phyloP scores from a whole-genome alignment of 768 basidiomycete species.

The Naganishia randhawae region DNA sequence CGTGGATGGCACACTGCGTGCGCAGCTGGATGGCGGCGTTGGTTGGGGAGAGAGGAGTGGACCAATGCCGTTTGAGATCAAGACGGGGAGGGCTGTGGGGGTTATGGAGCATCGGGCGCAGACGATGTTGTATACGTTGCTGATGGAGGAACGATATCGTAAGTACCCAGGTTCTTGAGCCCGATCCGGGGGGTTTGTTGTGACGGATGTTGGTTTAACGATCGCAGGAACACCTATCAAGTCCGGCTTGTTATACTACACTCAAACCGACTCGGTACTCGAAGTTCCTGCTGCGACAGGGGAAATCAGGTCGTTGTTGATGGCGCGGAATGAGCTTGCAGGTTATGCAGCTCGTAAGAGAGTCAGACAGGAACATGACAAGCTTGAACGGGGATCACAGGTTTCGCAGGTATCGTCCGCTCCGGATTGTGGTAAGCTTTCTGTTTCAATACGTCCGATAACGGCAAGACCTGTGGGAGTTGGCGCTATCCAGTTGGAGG shows the following conservation, averaged over 20 bases:
- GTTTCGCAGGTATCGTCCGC: not conserved
- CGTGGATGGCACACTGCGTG: too few species aligned
- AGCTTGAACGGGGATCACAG: constrained; percentile 1
- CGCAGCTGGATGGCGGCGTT: too few species aligned
- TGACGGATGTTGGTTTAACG: not conserved
- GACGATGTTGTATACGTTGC: constrained; percentile 91
- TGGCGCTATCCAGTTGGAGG: constrained; percentile 8
- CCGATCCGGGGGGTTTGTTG: not conserved
- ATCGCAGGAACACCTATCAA: constrained; percentile 64
- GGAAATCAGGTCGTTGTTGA: constrained; percentile 79
- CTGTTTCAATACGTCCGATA: not conserved
- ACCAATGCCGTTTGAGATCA: constrained; percentile 85
- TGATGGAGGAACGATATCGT: constrained; percentile 84
- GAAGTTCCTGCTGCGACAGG: constrained; percentile 73
- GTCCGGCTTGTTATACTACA: constrained; percentile 87
- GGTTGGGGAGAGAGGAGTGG: too few species aligned
- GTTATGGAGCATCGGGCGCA: constrained; percentile 93
- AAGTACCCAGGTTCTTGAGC: constrained; percentile 27
- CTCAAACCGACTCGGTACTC: constrained; percentile 81
- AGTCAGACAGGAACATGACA: constrained; percentile 17
- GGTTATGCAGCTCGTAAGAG: constrained; percentile 57
- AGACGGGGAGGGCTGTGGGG: constrained; percentile 76
- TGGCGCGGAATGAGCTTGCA: constrained; percentile 78
- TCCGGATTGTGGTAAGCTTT: not conserved
- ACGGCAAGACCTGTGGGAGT: not conserved